Base-by-base conservation (phyloP, 2,329 filamentous ascomycete species). In the Monosporascus sp. region DNA sequence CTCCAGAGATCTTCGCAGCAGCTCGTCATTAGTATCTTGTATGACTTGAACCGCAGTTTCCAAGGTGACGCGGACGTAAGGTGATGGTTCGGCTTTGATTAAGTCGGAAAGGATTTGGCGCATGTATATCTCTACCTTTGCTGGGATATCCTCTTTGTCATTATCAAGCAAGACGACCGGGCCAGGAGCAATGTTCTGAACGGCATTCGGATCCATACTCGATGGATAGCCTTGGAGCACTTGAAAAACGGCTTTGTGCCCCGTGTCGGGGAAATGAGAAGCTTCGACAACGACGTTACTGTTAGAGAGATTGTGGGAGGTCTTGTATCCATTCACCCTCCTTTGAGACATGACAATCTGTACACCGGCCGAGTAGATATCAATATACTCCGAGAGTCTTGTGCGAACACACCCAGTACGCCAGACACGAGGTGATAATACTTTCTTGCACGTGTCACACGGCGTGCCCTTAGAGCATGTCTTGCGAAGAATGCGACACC, bases 401-500 rank as follows among this genome's bases (percentile, higher is more conserved):
- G 82, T 85, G 47, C 84, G 77, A 24, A 86, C 78, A 62, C 84
- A 87, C 9, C 81, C 80, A 3, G 78, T 79, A 55, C 78, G 80
- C 84, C 84, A 87, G n/a, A 87, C 77, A 8, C 84, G 77, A 1
- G 84, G 82, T 3, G 79, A 78, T 40, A 86, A 70, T 1, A 87
- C 83, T 61, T 83, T 85, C 55, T 78, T 77, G 57, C 84, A 87
- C 1, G 83, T 82, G 51, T 81, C 78, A 59, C 84, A 87, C 0
- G 84, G 83, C 7, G 76, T 80, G 35, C 81, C 84, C 54, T 77
- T 79, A n/a, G 82, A 84, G 61, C 84, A 87, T 1, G 81, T 84
- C 69, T 87, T 87, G 53, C 84, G 78, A 37, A 87, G 68, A 56
- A 87, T 86, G 38, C 83, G 77, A 62, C 84, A 87, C 45, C 84